Conservation (phyloP, 2,329 filamentous ascomycete genomes). For the Parastagonospora nodorum region DNA sequence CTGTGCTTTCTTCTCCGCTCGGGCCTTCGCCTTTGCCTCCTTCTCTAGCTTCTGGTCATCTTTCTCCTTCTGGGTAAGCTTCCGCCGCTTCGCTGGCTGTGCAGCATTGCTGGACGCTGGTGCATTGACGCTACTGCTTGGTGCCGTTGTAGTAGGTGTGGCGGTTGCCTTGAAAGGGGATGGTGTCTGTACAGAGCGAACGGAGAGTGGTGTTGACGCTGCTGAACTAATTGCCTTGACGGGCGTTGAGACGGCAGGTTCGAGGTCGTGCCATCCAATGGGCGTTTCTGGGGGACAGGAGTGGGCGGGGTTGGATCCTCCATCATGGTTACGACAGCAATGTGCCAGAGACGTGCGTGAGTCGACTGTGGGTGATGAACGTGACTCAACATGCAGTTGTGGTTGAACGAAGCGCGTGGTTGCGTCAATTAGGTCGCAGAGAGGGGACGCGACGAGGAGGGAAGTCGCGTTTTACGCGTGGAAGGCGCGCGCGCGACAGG, state of each 20-base stretch:
- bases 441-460: constrained; percentile 30
- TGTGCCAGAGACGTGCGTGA: too few species aligned
- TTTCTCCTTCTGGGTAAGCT: constrained; percentile 51
- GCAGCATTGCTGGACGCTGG: constrained; percentile 16
- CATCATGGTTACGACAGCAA: constrained; percentile 22
- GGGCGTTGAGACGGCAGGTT: constrained; percentile 33
- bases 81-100: constrained; percentile 50
- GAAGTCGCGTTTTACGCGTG: constrained; percentile 32
- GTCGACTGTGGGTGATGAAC: background rate
- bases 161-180: constrained; percentile 28
- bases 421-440: constrained; percentile 3
- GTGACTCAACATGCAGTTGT: background rate
- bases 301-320: constrained; percentile 28
- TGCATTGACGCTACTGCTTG: constrained; percentile 18
- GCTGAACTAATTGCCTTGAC: constrained; percentile 31
- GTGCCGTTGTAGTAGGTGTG: constrained; percentile 13
- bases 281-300: constrained; percentile 37
- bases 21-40: constrained; percentile 44
- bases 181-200: constrained; percentile 40
- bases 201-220: constrained; percentile 37
- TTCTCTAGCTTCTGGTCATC: constrained; percentile 46
- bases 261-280: constrained; percentile 37
- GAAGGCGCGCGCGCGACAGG: constrained; percentile 9
- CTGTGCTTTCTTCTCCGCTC: constrained; percentile 42
- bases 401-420: constrained; percentile 9